Conservation (phyloP, 352 stramenopile genomes). For the Globisporangium viniferum region DNA sequence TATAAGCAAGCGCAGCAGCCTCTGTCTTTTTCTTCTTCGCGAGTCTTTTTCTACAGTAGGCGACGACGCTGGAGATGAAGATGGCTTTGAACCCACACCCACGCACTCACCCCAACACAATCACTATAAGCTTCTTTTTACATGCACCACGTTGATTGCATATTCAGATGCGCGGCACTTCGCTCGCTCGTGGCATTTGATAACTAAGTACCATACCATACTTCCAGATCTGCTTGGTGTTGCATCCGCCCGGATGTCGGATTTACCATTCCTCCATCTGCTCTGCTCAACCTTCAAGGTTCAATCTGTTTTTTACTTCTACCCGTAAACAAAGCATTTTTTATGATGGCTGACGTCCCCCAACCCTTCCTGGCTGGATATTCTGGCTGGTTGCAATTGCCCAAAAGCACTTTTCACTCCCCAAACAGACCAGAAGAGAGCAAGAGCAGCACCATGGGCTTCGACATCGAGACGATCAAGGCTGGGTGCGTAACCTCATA, state of each 20-base stretch:
- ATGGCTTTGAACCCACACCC: background rate
- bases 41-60: background rate
- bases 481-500: constrained; percentile 31
- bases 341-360: background rate
- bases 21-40: background rate
- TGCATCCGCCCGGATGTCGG: background rate
- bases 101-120: background rate
- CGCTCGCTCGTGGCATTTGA: background rate
- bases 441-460: background rate
- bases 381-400: background rate
- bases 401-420: background rate
- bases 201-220: background rate
- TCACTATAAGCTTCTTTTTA: background rate
- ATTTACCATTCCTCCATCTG: too few relatives aligned
- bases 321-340: background rate
- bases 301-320: background rate
- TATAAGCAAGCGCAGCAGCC: constrained; percentile 34
- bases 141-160: background rate
- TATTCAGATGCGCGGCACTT: background rate
- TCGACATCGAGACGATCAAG: constrained; percentile 76
- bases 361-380: background rate
- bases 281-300: background rate
- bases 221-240: background rate
- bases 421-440: constrained; percentile 4
- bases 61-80: background rate